phyloP scores from a whole-genome alignment of 2,329 filamentous ascomycete genomes.

The Microascus cirrosus region DNA sequence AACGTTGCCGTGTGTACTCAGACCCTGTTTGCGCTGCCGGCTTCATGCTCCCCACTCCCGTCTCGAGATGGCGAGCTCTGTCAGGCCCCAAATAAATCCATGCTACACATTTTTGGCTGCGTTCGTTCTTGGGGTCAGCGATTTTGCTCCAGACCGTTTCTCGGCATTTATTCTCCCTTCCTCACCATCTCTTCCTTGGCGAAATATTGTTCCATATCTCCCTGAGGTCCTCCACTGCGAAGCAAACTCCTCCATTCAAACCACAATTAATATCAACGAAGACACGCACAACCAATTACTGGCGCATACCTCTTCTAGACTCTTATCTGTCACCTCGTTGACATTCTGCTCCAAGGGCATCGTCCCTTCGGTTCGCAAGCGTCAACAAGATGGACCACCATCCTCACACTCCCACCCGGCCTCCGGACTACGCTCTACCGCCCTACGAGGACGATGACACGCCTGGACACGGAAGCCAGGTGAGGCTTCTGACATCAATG shows the following conservation, averaged over 20 bases:
- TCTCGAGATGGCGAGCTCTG: not conserved
- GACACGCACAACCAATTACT: not conserved
- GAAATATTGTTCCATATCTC: too few species aligned
- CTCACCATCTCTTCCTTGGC: too few species aligned
- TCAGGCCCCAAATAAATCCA: not conserved
- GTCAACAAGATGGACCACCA: conserved; percentile 3
- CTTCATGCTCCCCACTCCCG: not conserved
- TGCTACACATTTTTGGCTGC: too few species aligned
- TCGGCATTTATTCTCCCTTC: too few species aligned
- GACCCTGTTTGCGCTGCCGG: not conserved
- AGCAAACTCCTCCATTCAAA: not conserved
- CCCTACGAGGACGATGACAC: conserved; percentile 42
- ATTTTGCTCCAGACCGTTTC: too few species aligned
- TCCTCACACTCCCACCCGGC: conserved; percentile 26
- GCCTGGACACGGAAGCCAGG: conserved; percentile 30
- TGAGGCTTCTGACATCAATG: conserved; percentile 52
- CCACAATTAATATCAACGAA: not conserved
- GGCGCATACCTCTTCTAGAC: too few species aligned
- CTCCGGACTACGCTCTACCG: conserved; percentile 46
- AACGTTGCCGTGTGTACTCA: not conserved
- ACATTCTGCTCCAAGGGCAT: not conserved
- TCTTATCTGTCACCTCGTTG: not conserved
- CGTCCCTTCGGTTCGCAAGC: not conserved
- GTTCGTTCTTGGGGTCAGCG: too few species aligned
- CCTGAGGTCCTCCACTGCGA: too few species aligned